Evolutionary conservation across 495 filamentous ascomycete genomes (phyloP).

Genomic region (Echria macrotheca): DNA sequence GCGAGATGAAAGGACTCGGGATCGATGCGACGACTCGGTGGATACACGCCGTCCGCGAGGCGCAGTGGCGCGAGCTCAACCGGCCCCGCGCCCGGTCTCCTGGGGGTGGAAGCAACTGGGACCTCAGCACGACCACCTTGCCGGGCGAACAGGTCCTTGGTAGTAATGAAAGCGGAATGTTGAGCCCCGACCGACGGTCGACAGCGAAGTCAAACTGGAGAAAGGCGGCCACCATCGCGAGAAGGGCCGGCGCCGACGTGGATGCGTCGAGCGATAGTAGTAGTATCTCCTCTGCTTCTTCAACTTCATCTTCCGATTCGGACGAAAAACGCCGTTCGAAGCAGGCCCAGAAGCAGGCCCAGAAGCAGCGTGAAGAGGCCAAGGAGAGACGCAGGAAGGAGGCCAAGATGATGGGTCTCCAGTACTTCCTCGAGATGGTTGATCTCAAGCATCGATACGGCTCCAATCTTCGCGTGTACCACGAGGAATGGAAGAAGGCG

Average conservation of each 20-base stretch:
- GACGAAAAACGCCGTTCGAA: slow-evolving; percentile 28
- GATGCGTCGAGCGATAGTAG: slow-evolving; percentile 31
- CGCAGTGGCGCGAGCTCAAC: slow-evolving; percentile 52
- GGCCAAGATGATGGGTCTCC: slow-evolving; percentile 76
- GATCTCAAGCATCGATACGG: slow-evolving; percentile 87
- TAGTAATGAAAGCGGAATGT: not conserved
- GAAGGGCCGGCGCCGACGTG: slow-evolving; percentile 61
- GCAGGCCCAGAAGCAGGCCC: slow-evolving; percentile 31
- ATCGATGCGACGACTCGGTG: slow-evolving; percentile 64
- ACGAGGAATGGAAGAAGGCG: slow-evolving; percentile 72
- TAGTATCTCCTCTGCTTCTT: slow-evolving; percentile 14
- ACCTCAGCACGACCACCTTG: too few species aligned
- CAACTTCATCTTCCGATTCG: slow-evolving; percentile 25
- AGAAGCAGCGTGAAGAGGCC: slow-evolving; percentile 39
- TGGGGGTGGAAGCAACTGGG: slow-evolving; percentile 12
- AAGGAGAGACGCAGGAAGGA: slow-evolving; percentile 45
- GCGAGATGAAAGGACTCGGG: slow-evolving; percentile 58
- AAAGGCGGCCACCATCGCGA: slow-evolving; percentile 62
- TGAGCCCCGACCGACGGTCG: slow-evolving; percentile 14
- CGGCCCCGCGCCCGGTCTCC: slow-evolving; percentile 37
- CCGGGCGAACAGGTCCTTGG: slow-evolving; percentile 1
- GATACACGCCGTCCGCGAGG: slow-evolving; percentile 62
- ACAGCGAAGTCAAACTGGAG: slow-evolving; percentile 67
- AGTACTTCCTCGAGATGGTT: slow-evolving; percentile 93
- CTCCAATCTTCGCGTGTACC: slow-evolving; percentile 75